Base-by-base conservation (phyloP, 1,139 yeast genomes). In the Dujonia santamariae region DNA sequence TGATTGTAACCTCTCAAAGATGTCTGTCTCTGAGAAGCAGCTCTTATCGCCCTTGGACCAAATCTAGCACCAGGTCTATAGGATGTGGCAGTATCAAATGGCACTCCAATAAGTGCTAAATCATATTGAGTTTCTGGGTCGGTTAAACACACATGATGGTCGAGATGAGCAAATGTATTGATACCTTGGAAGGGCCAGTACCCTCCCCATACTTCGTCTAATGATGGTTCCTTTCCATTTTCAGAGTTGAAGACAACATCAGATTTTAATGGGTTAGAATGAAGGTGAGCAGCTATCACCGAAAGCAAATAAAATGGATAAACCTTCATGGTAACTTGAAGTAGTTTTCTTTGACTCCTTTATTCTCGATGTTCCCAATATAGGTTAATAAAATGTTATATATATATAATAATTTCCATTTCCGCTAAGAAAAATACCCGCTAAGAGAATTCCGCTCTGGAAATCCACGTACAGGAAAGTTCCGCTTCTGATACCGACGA, bases 31-130 rank as follows among this genome's bases (percentile, higher is more conserved):
- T 80, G 86, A 1, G 88, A 80, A 2, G 87, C 88, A 4, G 73
- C 64, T 39, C 94, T 63, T 34, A 84, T 79, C 3, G 87, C 85
- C 34, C 85, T 63, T 3, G 94, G 94, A 1, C 94, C 94, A 55
- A 84, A 84, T 38, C 94, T 62, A 4, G 94, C 88, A 14, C 92
- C 90, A 0, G 86, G 75, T 40, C 90, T 64, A 52, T 79, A 83
- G 2, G 86, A 75, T 0, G 78, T 78, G 0, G 87, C 88, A 3
- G 90, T 82, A 48, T 83, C 92, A 48, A 83, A 83, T 1, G 92
- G 92, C 4, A 80, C 84, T 7, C 92, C 92, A 40, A 84, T 68
- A 16, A 84, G 48, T 1, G 80, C 94, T 36, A 84, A 69, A 47
- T 84, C 94, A 46, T 68, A 83, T 1, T 59, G 46, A 3, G 55